phyloP scores from a whole-genome alignment of 225 moss, liverwort and hornwort species.

The Neckera pumila region DNA sequence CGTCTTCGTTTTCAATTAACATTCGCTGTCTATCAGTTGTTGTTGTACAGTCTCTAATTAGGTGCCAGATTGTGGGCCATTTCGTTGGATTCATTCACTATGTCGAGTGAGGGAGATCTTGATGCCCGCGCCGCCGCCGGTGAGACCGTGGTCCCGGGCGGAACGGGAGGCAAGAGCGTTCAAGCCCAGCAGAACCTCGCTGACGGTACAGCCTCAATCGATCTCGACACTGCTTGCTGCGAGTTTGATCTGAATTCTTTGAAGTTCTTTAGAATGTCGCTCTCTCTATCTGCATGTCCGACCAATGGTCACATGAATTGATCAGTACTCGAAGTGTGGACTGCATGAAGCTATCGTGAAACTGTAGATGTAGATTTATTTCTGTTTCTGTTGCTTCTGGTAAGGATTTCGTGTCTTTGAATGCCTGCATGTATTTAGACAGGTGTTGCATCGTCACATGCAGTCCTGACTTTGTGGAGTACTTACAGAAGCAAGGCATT shows the following conservation, averaged over 20 bases:
- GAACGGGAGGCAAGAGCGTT: conserved; percentile 19
- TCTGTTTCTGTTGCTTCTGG: neutral
- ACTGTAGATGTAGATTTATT: neutral
- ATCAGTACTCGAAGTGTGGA: no score
- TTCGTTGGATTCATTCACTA: neutral
- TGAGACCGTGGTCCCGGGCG: conserved; percentile 14
- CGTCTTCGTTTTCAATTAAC: neutral
- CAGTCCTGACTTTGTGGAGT: no score
- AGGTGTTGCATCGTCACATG: neutral
- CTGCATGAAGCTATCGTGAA: neutral
- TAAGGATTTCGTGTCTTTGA: neutral
- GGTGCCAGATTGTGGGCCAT: neutral
- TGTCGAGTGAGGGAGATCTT: neutral
- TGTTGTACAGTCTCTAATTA: neutral
- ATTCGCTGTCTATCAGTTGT: neutral
- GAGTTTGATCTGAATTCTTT: neutral
- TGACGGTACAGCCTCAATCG: neutral
- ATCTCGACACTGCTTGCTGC: neutral
- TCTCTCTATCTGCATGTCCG: no score
- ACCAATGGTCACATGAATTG: no score
- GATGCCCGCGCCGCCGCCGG: conserved; percentile 5
- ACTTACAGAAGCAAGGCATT: no score
- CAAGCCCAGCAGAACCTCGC: conserved; percentile 22
- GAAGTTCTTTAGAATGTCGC: neutral
- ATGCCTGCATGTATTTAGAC: neutral